Evolutionary conservation across 371 early-diverging fungal species (phyloP).

Genomic region (Syncephalis plumigaleata): DNA sequence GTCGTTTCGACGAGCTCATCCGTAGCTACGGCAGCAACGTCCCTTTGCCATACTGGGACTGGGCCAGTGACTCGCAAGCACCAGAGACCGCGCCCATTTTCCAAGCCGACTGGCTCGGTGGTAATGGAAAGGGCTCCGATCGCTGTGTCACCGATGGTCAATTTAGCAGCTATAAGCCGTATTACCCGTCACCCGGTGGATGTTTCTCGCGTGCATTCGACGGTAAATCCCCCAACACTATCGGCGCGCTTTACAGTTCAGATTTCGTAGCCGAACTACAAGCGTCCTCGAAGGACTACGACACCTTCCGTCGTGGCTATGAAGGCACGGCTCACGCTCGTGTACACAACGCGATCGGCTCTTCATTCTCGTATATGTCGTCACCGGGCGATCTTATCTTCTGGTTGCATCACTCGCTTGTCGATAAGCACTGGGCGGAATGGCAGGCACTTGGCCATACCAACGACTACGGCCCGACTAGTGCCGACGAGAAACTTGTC

Average conservation of each 20-base stretch:
- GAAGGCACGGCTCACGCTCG: conserved; percentile 11
- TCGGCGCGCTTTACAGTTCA: no score
- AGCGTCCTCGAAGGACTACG: conserved; percentile 8
- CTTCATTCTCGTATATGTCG: not conserved
- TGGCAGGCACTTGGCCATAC: conserved; percentile 1
- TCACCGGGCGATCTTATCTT: conserved; percentile 4
- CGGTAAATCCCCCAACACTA: no score
- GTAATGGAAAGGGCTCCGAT: not conserved
- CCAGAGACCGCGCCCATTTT: not conserved
- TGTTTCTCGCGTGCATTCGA: no score
- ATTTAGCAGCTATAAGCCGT: not conserved
- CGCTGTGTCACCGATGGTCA: not conserved
- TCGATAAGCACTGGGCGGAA: conserved; percentile 2
- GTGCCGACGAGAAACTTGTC: not conserved
- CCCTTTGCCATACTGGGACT: conserved; percentile 2
- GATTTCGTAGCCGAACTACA: no score
- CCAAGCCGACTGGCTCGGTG: not conserved
- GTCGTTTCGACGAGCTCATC: not conserved
- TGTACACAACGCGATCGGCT: conserved; percentile 1
- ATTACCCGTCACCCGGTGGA: not conserved
- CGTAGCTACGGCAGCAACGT: not conserved
- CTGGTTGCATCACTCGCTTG: conserved; percentile 3
- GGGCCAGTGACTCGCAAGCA: not conserved
- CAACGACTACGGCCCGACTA: not conserved
- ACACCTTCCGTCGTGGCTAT: conserved; percentile 13